A percentile compares a stretch with the other conserved stretches of the same genome.
These are phyloP conservation scores for Earliella scabrosa DNA, from an alignment of 1,284 basidiomycete species.

Conservation along the genomic window DNA sequence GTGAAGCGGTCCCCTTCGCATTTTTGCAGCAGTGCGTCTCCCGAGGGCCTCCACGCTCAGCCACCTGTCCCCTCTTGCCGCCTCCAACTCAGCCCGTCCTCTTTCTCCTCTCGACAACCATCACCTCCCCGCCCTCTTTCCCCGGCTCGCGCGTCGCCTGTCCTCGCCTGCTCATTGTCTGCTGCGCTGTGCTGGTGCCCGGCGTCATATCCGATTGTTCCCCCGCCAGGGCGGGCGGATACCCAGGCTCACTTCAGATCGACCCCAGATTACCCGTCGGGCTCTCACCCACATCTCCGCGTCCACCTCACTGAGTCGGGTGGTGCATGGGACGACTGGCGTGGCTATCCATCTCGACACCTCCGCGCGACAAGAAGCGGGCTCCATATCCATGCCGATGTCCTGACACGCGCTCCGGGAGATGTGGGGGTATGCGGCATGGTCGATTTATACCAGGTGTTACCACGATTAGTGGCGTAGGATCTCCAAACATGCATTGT, in stretches of 20 bases:
- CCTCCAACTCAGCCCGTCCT: slow-evolving; percentile 28
- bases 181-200: slow-evolving; percentile 9
- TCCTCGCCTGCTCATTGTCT: not conserved
- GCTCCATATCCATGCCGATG: slow-evolving; percentile 8
- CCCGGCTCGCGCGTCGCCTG: not conserved
- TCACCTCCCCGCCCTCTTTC: slow-evolving; percentile 3
- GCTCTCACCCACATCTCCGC: slow-evolving; percentile 11
- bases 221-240: slow-evolving; percentile 6
- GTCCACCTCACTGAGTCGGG: not conserved
- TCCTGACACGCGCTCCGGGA: slow-evolving; percentile 10
- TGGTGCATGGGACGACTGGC: slow-evolving; percentile 2
- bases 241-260: slow-evolving; percentile 21
- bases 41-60: slow-evolving; percentile 33
- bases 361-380: not conserved
- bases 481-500: not conserved
- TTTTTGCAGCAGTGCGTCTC: slow-evolving; percentile 39
- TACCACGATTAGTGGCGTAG: not conserved
- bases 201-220: slow-evolving; percentile 17
- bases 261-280: slow-evolving; percentile 15
- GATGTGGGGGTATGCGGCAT: not conserved
- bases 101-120: slow-evolving; percentile 16
- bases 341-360: no score
- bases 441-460: not conserved
- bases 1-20: slow-evolving; percentile 38
- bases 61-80: slow-evolving; percentile 21